Evolutionary conservation across 2,329 filamentous ascomycete species (phyloP), one percentile per base, ranked within the genome.

Genomic region (Diaporthe vaccinii): DNA sequence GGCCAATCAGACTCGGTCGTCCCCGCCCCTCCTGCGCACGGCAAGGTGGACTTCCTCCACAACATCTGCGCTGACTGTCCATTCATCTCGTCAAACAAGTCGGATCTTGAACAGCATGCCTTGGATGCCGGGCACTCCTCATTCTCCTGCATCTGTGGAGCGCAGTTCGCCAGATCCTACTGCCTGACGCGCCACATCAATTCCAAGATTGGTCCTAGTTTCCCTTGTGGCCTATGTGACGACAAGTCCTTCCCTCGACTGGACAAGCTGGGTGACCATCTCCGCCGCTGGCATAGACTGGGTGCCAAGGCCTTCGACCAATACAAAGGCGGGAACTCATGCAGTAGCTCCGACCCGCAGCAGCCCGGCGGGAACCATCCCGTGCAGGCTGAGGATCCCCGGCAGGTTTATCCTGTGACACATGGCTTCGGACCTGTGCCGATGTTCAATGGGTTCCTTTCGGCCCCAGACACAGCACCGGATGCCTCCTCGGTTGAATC

Each of bases 121-220:
- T n/a, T 1, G 8, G 12, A 14, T 6, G 4, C 57, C 28, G 31
- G 57, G 31, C 57, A 59, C 20, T 5, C 34, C 0, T 20, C 57
- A 0, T 59, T 59, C 31, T 10, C 57, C 2, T 59, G 57, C 22
- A 59, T 7, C 9, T 59, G 57, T 5, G 57, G 57, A 0, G 57
- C 57, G 2, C 57, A 36, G 9, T 59, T 59, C 57, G 20, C 57
- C 20, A 59, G 34, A n/a, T n/a, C 57, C 31, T 59, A 12, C 9
- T n/a, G 17, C 31, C 57, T 59, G 8, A 59, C 31, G 0, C 61
- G 61, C 61, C 61, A 65, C 20, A 65, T 65, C 61, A 65, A 65
- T 20, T 22, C 61, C 61, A 65, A 15, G 28, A 34, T 65, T 14
- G 61, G 61, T 9, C 41, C 25, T 4, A 34, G 41, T 25, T 65